These are phyloP conservation scores for Oryza meridionalis DNA, from an alignment of 176 grass and related monocot species.

Conservation along the genomic window DNA sequence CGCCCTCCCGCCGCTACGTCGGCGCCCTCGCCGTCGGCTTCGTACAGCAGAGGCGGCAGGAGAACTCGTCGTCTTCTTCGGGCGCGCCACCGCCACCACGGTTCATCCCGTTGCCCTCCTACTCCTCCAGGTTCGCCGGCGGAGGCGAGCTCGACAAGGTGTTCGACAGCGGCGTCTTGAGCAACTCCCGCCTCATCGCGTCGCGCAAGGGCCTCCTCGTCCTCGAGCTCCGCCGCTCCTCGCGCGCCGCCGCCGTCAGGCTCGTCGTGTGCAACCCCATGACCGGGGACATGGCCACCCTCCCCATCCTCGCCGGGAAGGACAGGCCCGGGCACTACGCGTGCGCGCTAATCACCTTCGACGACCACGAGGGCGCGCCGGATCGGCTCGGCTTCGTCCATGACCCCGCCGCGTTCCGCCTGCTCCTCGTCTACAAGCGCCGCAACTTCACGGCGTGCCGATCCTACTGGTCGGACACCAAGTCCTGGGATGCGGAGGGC, in stretches of 20 bases:
- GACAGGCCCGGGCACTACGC: constrained; percentile 8
- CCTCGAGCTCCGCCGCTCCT: neutral
- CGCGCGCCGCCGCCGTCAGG: neutral
- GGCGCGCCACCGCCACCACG: neutral
- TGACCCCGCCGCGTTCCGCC: neutral
- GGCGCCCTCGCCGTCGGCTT: constrained; percentile 19
- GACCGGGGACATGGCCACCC: neutral
- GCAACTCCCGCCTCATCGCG: neutral
- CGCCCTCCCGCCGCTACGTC: neutral
- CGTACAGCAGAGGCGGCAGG: neutral
- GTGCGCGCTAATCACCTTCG: neutral
- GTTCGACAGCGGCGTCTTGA: neutral
- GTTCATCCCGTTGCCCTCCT: neutral
- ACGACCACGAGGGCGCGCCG: neutral
- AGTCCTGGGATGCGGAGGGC: neutral
- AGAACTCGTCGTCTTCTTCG: neutral
- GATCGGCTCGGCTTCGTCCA: neutral
- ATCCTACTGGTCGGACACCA: constrained; percentile 14
- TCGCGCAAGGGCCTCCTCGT: constrained; percentile 24
- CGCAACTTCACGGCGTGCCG: constrained; percentile 13
- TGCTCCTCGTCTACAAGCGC: constrained; percentile 29
- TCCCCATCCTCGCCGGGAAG: constrained; percentile 3
- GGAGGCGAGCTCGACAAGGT: neutral
- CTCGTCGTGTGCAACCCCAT: constrained; percentile 18
- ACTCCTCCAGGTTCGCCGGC: neutral